Base-by-base conservation (phyloP, 257 asterid species). In the Salvia splendens region DNA sequence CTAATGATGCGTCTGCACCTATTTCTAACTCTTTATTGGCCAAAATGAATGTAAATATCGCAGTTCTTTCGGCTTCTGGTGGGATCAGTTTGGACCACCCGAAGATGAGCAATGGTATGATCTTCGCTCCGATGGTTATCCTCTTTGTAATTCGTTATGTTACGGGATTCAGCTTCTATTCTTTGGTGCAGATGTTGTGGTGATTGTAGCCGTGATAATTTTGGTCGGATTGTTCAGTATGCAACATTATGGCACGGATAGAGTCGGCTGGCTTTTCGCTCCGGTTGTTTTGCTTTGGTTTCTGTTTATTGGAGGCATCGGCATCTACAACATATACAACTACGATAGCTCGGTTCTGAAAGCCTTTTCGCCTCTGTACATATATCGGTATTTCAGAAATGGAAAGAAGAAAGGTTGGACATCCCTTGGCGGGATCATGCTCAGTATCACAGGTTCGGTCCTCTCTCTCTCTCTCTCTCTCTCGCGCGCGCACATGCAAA, bases 231-330 rank as follows among this genome's bases (percentile, higher is more conserved):
- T 93, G 70, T 93, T 93, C 78, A 90, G 99, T 79, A 61, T 93
- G 91, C 99, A 93, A 66, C 99, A 93, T 76, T 88, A 88, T 12
- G 99, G 99, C 52, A 90, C 99, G 6, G 99, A 90, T 71, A 90
- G 70, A 87, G 99, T 93, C 36, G 96, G 99, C 48, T 93, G 95
- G 99, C 87, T 93, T 57, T 93, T 90, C 77, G 99, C 99, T 68
- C 99, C 99, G 5, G 55, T 93, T 55, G 96, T 93, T 43, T 87
- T 93, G 61, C 80, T 93, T 20, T 93, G 99, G 99, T 93, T 93
- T 82, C 82, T 93, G 58, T 74, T 93, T 77, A 89, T 93, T 14
- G 99, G 99, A 64, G 95, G 96, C 67, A 86, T 93, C 52, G 99
- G 99, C 51, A 85, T 88, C 47, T 88, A 75, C 88, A 93, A 90